These are phyloP conservation scores for Cryptosporidium muris DNA, from an alignment of 169 alveolate genomes.

Conservation along the genomic window DNA sequence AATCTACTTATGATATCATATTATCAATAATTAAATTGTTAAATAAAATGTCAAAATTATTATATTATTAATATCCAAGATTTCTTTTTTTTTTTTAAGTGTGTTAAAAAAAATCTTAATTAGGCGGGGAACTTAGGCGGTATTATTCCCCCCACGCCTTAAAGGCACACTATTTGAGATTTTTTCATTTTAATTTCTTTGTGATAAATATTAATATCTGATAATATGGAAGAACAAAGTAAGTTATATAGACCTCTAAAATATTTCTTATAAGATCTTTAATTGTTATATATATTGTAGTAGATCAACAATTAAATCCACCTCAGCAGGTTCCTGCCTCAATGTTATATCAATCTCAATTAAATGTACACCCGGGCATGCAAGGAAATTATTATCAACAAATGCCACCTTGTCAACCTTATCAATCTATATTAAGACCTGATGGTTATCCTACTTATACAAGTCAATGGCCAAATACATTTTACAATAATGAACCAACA, in stretches of 20 bases:
- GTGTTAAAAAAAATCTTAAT: too few relatives aligned
- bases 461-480: slow-evolving; percentile 71
- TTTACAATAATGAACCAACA: slow-evolving; percentile 57
- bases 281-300: slow-evolving; percentile 1
- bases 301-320: slow-evolving; percentile 2
- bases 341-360: slow-evolving; percentile 57
- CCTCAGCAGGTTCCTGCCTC: slow-evolving; percentile 65
- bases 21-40: too few relatives aligned
- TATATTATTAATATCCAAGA: too few relatives aligned
- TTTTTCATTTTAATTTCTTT: too few relatives aligned
- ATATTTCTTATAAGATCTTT: background rate
- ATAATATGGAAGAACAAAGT: slow-evolving; percentile 69
- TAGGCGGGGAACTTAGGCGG: too few relatives aligned
- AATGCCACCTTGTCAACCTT: slow-evolving; percentile 7
- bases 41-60: too few relatives aligned
- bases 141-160: too few relatives aligned
- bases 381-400: background rate
- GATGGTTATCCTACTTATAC: slow-evolving; percentile 62
- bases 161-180: too few relatives aligned
- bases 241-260: background rate
- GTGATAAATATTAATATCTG: too few relatives aligned
- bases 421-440: slow-evolving; percentile 45
- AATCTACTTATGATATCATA: too few relatives aligned
- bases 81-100: too few relatives aligned
- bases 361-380: too few relatives aligned